These are phyloP conservation scores for Breviolum minutum DNA, from an alignment of 73 alveolate species.

Conservation along the genomic window DNA sequence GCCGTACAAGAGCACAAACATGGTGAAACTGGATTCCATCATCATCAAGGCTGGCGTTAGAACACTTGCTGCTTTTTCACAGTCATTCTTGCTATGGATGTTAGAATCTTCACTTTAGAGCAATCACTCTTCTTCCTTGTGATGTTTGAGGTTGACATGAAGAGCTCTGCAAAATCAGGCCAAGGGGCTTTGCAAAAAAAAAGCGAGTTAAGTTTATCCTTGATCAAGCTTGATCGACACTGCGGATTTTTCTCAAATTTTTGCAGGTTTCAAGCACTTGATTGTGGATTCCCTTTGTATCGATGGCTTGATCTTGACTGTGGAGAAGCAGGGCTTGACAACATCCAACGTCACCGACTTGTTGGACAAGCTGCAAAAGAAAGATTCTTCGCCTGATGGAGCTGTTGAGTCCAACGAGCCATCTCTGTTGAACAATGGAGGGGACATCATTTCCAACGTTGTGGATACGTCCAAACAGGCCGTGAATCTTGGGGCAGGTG, in stretches of 20 bases:
- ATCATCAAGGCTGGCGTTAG: background rate
- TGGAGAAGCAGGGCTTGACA: constrained; percentile 35
- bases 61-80: too few relatives aligned
- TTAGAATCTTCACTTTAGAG: too few relatives aligned
- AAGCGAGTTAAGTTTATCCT: too few relatives aligned
- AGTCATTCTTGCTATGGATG: too few relatives aligned
- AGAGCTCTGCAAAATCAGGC: constrained; percentile 24
- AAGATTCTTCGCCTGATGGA: background rate
- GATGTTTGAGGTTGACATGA: constrained; percentile 2
- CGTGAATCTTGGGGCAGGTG: background rate
- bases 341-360: constrained; percentile 42
- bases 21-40: constrained; percentile 9
- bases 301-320: constrained; percentile 40
- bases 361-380: background rate
- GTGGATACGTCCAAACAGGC: background rate
- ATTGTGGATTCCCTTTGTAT: background rate
- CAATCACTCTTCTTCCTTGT: background rate
- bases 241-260: background rate
- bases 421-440: background rate
- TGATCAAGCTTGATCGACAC: background rate
- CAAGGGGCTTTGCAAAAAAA: background rate
- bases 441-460: constrained; percentile 6
- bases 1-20: constrained; percentile 34
- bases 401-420: background rate
- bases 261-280: constrained; percentile 1